These are phyloP conservation scores for Epichloe hybrida DNA, from an alignment of 2,329 filamentous ascomycete species.

Conservation along the genomic window DNA sequence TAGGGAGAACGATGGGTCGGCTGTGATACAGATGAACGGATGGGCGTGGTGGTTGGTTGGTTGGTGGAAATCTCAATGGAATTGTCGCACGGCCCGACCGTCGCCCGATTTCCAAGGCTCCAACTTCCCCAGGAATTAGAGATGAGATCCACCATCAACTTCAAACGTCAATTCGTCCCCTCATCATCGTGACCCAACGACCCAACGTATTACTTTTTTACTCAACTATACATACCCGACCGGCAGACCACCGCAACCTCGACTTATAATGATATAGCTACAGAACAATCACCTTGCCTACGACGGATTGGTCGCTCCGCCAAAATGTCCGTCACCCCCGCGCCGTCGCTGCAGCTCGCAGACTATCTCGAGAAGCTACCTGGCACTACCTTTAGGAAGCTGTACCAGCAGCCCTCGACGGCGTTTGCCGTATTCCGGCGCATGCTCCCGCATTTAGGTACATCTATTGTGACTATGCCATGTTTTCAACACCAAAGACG, in stretches of 20 bases:
- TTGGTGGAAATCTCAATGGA: no score
- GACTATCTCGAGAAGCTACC: conserved; percentile 90
- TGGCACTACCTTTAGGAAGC: conserved; percentile 74
- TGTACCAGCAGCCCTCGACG: conserved; percentile 94
- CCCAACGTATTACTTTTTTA: not conserved
- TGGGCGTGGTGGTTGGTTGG: no score
- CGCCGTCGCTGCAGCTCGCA: conserved; percentile 48
- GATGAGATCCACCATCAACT: not conserved
- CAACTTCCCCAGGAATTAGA: not conserved
- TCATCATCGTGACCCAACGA: not conserved
- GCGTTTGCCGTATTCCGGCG: conserved; percentile 91
- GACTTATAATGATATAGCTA: conserved; percentile 8
- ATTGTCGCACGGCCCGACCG: not conserved
- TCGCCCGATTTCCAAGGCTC: conserved; percentile 3
- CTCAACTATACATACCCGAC: not conserved
- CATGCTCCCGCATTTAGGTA: conserved; percentile 86
- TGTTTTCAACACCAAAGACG: not conserved
- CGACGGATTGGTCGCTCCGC: conserved; percentile 16
- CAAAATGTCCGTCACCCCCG: conserved; percentile 32
- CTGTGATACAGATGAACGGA: no score
- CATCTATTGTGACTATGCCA: conserved; percentile 8
- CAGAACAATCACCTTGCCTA: not conserved
- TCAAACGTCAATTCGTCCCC: not conserved
- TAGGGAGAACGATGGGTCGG: no score
- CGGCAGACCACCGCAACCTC: not conserved